Evolutionary conservation across 139 green algal genomes (phyloP).

Genomic region (Volvox reticuliferus): DNA sequence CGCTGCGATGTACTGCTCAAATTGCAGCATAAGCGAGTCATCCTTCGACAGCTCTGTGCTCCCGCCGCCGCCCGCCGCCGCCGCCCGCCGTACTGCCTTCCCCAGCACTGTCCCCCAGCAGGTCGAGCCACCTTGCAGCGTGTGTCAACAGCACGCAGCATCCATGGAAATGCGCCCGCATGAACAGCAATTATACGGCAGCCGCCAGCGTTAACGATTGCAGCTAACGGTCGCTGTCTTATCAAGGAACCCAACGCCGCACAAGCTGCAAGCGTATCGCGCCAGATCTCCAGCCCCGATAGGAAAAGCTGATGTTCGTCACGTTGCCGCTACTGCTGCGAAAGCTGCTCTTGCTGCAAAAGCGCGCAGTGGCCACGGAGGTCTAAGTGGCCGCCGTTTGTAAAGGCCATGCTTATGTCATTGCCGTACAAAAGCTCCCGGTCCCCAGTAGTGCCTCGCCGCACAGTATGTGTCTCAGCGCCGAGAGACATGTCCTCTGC

Average conservation of each 20-base stretch:
- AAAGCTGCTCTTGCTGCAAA: too few species aligned
- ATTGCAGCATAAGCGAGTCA: not conserved
- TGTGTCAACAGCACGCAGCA: conserved; percentile 5
- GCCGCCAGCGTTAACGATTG: not conserved
- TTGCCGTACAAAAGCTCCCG: not conserved
- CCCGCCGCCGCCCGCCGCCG: too few species aligned
- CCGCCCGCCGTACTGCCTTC: not conserved
- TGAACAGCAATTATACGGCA: conserved; percentile 29
- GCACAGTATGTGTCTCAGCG: not conserved
- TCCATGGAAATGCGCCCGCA: conserved; percentile 32
- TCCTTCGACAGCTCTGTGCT: not conserved
- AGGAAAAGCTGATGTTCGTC: not conserved
- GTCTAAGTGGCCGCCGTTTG: too few species aligned
- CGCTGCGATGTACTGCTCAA: not conserved
- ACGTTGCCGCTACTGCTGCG: not conserved
- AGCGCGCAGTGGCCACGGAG: too few species aligned
- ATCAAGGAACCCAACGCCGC: not conserved
- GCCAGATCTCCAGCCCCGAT: not conserved
- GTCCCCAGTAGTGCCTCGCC: not conserved
- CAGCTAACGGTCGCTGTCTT: conserved; percentile 1
- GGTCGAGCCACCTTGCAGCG: not conserved
- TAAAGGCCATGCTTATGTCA: too few species aligned
- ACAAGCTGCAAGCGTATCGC: not conserved
- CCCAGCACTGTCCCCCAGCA: too few species aligned
- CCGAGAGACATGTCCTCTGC: not conserved